Base-by-base conservation (phyloP, 768 basidiomycete genomes). In the Pisolithus microcarpus region DNA sequence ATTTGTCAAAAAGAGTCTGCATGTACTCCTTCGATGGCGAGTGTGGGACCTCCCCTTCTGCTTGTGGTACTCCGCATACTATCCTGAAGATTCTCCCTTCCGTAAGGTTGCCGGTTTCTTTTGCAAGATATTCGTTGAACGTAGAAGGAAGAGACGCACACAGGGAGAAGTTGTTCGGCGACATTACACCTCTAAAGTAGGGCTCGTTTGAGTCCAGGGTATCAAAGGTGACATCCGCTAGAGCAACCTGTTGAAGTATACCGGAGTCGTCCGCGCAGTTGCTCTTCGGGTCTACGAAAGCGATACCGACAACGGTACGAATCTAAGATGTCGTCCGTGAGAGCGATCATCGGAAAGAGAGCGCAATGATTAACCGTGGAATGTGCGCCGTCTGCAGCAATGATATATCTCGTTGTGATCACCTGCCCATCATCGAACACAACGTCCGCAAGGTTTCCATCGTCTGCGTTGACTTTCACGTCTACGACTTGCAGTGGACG, bases 331-430 rank as follows among this genome's bases (percentile, higher is more conserved):
- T 36, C 44, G 15, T 10, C n/a, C 16, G 31, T 40, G 19, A 40
- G 39, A 40, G 21, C 39, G 18, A 24, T 46, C 48, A 21, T 7
- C 8, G n/a, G 15, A 11, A 15, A 28, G 24, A n/a, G 44, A 23
- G 16, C 23, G 11, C 6, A 45, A 53, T 2, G 34, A 58, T 68
- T 44, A 57, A 78, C 79, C 36, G 60, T 56, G 0, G 78, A 80
- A 50, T 59, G 68, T 3, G 76, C 63, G 5, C 79, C 78, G 56
- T 81, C 79, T 6, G 78, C 77, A 23, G 75, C 78, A 34, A 80
- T 56, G 5, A 79, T 71, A 58, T 77, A 78, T 30, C 68, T 70
- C 10, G 78, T 60, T 3, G 59, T 68, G 36, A 80, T 68, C 11
- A 62, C 57, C 37, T 67, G 67, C 4, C 78, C 78, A 42, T 70